phyloP scores from a whole-genome alignment of 164 flowering plant genomes.

The Warburgia ugandensis region DNA sequence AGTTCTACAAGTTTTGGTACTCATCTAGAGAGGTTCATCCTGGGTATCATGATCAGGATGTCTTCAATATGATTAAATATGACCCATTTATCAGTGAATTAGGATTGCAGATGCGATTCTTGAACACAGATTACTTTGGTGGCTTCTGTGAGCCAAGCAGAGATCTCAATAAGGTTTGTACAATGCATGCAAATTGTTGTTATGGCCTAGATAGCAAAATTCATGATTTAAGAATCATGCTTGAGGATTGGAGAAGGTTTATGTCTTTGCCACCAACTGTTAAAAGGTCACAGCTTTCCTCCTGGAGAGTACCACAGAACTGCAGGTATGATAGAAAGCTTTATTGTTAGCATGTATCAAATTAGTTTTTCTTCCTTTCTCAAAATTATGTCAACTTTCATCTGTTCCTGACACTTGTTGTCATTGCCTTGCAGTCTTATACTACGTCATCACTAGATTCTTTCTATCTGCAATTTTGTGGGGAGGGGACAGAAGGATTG shows the following conservation, averaged over 20 bases:
- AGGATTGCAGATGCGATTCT: constrained; percentile 49
- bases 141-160: constrained; percentile 27
- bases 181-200: constrained; percentile 38
- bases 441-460: too few relatives aligned
- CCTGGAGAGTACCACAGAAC: too few relatives aligned
- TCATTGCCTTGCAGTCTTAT: too few relatives aligned
- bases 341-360: too few relatives aligned
- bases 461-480: too few relatives aligned
- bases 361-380: too few relatives aligned
- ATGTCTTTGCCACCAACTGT: too few relatives aligned
- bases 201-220: constrained; percentile 21
- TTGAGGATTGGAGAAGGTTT: constrained; percentile 35
- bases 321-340: too few relatives aligned
- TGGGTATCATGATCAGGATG: constrained; percentile 74
- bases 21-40: constrained; percentile 42
- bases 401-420: too few relatives aligned
- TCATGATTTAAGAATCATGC: constrained; percentile 28
- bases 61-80: constrained; percentile 53
- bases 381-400: too few relatives aligned
- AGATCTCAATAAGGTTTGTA: constrained; percentile 20
- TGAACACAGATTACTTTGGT: constrained; percentile 24
- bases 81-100: constrained; percentile 27
- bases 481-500: too few relatives aligned
- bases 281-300: too few relatives aligned
- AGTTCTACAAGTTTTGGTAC: constrained; percentile 75